These are phyloP conservation scores for Gliomastix tumulicola DNA, from an alignment of 2,329 filamentous ascomycete genomes.

Conservation along the genomic window DNA sequence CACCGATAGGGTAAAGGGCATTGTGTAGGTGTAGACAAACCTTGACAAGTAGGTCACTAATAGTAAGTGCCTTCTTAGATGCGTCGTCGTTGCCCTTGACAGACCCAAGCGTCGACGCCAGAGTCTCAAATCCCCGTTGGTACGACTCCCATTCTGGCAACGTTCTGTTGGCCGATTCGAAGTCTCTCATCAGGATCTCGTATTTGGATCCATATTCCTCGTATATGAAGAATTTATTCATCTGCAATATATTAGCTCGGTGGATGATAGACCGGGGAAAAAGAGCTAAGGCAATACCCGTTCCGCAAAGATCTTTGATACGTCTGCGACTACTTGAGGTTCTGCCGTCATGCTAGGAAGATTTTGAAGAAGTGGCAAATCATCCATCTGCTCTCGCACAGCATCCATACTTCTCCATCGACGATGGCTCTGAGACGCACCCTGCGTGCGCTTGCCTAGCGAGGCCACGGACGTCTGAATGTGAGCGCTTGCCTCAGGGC, in stretches of 20 bases:
- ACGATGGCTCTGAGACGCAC: slow-evolving; percentile 21
- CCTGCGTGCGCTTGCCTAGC: background rate
- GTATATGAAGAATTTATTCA: slow-evolving; percentile 77
- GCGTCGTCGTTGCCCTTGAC: slow-evolving; percentile 56
- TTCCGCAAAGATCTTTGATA: slow-evolving; percentile 52
- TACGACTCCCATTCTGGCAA: slow-evolving; percentile 71
- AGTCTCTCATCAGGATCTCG: slow-evolving; percentile 74
- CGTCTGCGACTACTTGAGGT: slow-evolving; percentile 51
- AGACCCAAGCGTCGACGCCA: slow-evolving; percentile 69
- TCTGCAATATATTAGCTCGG: slow-evolving; percentile 36
- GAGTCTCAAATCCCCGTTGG: slow-evolving; percentile 76
- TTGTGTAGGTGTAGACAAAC: slow-evolving; percentile 33
- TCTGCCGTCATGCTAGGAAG: slow-evolving; percentile 48
- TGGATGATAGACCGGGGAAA: background rate
- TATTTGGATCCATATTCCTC: slow-evolving; percentile 90
- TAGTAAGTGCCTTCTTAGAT: slow-evolving; percentile 68
- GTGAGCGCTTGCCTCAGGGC: slow-evolving; percentile 18
- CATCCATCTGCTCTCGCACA: slow-evolving; percentile 31
- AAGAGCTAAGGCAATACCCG: slow-evolving; percentile 34
- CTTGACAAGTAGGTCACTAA: slow-evolving; percentile 87
- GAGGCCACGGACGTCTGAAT: too few relatives aligned
- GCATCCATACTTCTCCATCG: slow-evolving; percentile 42
- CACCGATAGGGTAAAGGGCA: background rate
- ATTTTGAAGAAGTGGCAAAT: slow-evolving; percentile 33
- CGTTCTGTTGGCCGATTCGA: slow-evolving; percentile 60